phyloP scores from a whole-genome alignment of 2,329 filamentous ascomycete genomes.

The Venturia pyrina region DNA sequence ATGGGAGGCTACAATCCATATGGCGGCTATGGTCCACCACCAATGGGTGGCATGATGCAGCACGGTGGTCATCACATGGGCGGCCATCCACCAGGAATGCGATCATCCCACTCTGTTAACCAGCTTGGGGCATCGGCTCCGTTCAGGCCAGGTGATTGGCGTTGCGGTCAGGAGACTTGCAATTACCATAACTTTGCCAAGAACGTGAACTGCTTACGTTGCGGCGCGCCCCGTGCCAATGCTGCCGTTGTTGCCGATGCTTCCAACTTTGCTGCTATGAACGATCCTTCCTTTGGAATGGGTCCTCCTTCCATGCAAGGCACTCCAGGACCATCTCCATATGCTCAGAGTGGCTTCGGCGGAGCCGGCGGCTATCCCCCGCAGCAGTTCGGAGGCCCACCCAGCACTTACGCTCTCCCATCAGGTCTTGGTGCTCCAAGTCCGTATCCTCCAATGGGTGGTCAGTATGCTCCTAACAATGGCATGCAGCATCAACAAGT shows the following conservation, averaged over 20 bases:
- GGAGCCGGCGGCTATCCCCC: conserved; percentile 45
- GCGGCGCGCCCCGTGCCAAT: conserved; percentile 85
- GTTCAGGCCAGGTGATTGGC: conserved; percentile 98
- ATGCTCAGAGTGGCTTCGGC: conserved; percentile 46
- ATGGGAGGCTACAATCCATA: conserved; percentile 51
- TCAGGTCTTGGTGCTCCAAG: conserved; percentile 73
- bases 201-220: conserved; percentile 95
- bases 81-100: conserved; percentile 53
- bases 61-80: conserved; percentile 44
- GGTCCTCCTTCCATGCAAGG: conserved; percentile 78
- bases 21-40: conserved; percentile 53
- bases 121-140: conserved; percentile 51
- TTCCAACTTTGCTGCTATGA: conserved; percentile 52
- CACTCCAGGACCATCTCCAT: conserved; percentile 52
- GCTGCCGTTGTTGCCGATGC: conserved; percentile 91
- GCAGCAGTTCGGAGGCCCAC: conserved; percentile 79
- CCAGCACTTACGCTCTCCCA: conserved; percentile 81
- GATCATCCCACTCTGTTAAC: conserved; percentile 43
- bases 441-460: conserved; percentile 66
- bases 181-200: conserved; percentile 99
- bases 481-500: conserved; percentile 38
- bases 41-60: conserved; percentile 26
- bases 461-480: conserved; percentile 67
- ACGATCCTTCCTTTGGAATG: conserved; percentile 75
- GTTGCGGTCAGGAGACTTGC: conserved; percentile 94